These are phyloP conservation scores for Tausonia pullulans DNA, from an alignment of 1,284 basidiomycete species.

Conservation along the genomic window DNA sequence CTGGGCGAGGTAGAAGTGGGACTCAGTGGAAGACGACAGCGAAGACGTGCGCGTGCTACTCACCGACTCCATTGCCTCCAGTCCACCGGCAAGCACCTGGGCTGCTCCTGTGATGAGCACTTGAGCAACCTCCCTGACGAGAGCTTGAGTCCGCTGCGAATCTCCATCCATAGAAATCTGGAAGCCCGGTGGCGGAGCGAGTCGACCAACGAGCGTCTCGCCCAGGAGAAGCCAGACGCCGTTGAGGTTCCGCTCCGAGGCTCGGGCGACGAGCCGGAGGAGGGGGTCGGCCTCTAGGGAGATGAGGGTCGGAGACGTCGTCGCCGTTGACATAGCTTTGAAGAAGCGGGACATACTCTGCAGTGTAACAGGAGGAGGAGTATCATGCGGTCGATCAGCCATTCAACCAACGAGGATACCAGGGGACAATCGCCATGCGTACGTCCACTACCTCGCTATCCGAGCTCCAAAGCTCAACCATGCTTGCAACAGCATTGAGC, in stretches of 20 bases:
- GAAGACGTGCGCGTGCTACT: not conserved
- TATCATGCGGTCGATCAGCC: not conserved
- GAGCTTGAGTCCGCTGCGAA: slow-evolving; percentile 35
- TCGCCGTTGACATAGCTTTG: slow-evolving; percentile 58
- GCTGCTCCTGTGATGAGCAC: slow-evolving; percentile 24
- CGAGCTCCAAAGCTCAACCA: slow-evolving; percentile 60
- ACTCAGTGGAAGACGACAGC: not conserved
- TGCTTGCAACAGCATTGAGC: slow-evolving; percentile 46
- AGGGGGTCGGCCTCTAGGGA: slow-evolving; percentile 67
- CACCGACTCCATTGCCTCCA: slow-evolving; percentile 7
- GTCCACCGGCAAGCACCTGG: not conserved
- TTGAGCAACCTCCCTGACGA: slow-evolving; percentile 38
- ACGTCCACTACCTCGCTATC: slow-evolving; percentile 68
- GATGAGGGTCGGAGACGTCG: slow-evolving; percentile 49
- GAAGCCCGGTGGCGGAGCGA: slow-evolving; percentile 50
- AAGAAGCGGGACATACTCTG: slow-evolving; percentile 68
- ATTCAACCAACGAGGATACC: too few species aligned
- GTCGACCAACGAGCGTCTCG: slow-evolving; percentile 60
- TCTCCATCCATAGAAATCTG: not conserved
- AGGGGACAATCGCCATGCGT: slow-evolving; percentile 25
- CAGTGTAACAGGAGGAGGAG: not conserved
- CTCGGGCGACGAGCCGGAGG: slow-evolving; percentile 62
- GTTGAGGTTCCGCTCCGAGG: slow-evolving; percentile 58
- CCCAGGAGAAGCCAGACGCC: slow-evolving; percentile 74
- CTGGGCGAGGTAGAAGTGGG: slow-evolving; percentile 18